phyloP scores from a whole-genome alignment of 148 eudicot genomes.

The Rhododendron henanense region DNA sequence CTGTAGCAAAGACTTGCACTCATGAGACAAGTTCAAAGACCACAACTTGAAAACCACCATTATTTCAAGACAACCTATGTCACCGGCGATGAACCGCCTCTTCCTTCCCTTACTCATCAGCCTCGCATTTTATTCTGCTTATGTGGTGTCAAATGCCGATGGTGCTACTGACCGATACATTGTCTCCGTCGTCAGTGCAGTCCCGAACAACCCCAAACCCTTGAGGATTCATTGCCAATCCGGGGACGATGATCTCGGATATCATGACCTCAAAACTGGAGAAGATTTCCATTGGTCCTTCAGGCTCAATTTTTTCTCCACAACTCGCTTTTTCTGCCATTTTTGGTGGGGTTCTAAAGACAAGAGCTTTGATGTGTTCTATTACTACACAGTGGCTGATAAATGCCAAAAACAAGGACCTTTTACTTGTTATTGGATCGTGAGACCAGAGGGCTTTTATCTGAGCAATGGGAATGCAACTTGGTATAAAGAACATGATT shows the following conservation, averaged over 20 bases:
- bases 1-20: neutral
- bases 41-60: neutral
- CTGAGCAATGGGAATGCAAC: neutral
- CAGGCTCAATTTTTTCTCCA: neutral
- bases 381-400: neutral
- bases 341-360: neutral
- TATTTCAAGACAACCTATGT: neutral
- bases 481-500: neutral
- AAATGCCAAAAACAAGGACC: neutral
- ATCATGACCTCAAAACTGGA: neutral
- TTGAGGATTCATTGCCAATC: neutral
- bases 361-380: neutral
- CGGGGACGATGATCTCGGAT: neutral
- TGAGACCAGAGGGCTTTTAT: constrained; percentile 1
- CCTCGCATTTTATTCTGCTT: neutral
- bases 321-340: neutral
- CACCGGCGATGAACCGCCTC: neutral
- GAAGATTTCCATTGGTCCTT: neutral
- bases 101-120: neutral
- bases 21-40: neutral
- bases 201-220: neutral
- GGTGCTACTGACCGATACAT: neutral
- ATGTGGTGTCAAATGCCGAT: neutral
- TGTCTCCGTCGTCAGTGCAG: neutral
- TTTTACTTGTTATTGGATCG: neutral